A percentile compares a stretch with the other conserved stretches of the same genome.
Conservation (phyloP, 306 rosid species). For the Argentina anserina region DNA sequence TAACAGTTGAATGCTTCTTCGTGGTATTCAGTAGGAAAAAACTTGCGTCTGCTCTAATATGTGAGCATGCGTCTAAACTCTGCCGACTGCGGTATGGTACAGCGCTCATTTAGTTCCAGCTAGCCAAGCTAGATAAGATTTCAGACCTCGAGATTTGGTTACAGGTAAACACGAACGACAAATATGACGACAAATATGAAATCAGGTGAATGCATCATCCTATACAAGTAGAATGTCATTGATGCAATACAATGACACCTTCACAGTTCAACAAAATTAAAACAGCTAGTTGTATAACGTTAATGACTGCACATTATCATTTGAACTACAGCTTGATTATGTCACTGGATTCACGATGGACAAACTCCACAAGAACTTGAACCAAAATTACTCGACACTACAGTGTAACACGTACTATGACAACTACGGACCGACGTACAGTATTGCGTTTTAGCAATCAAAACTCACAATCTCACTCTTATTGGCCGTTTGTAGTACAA, state of each 20-base stretch:
- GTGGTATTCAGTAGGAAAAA: no score
- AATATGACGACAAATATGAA: neutral
- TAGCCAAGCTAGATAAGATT: no score
- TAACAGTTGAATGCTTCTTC: no score
- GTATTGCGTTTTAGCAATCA: neutral
- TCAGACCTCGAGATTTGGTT: no score
- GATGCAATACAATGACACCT: neutral
- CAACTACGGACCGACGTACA: no score
- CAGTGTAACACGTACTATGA: neutral
- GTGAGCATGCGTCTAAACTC: no score
- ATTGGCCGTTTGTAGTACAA: constrained; percentile 1
- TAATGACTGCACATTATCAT: neutral
- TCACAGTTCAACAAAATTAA: neutral
- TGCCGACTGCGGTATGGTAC: no score
- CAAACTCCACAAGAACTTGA: constrained; percentile 2
- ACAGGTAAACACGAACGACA: no score
- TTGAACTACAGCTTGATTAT: neutral
- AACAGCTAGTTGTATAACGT: neutral
- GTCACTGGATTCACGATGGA: neutral
- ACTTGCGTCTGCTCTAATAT: no score
- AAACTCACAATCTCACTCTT: constrained; percentile 10
- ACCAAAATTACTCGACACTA: constrained; percentile 1
- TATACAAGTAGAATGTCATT: neutral
- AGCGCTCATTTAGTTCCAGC: no score
- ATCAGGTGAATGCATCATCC: neutral